phyloP scores from a whole-genome alignment of 176 grass and related monocot genomes.

The Puya raimondii region DNA sequence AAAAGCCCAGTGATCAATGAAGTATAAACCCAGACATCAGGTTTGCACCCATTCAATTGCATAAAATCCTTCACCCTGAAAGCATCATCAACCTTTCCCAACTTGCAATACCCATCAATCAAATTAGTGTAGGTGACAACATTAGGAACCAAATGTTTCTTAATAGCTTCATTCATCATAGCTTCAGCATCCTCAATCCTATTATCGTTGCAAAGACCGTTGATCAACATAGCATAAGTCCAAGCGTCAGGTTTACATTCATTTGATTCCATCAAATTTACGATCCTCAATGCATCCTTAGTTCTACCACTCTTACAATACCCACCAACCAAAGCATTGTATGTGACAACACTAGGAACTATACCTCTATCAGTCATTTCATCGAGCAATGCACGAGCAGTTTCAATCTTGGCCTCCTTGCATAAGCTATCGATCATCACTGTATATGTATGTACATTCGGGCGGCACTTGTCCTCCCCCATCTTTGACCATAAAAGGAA shows the following conservation, averaged over 20 bases:
- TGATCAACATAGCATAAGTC: conserved; percentile 44
- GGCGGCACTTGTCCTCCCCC: conserved; percentile 43
- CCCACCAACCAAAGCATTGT: conserved; percentile 52
- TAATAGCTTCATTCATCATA: conserved; percentile 41
- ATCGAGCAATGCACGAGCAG: conserved; percentile 48
- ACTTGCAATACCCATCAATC: conserved; percentile 53
- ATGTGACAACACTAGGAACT: conserved; percentile 35
- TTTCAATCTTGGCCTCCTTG: conserved; percentile 36
- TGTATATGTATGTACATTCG: conserved; percentile 49
- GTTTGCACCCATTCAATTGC: conserved; percentile 33
- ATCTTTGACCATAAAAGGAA: conserved; percentile 45
- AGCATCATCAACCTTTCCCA: conserved; percentile 38
- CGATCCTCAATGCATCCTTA: conserved; percentile 32
- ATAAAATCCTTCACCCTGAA: conserved; percentile 49
- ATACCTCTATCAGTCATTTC: conserved; percentile 51
- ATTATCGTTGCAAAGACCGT: conserved; percentile 27
- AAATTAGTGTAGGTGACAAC: conserved; percentile 48
- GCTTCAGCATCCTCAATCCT: conserved; percentile 36
- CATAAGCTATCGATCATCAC: conserved; percentile 55
- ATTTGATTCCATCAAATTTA: conserved; percentile 44
- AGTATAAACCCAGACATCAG: conserved; percentile 41
- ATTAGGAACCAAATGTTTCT: conserved; percentile 30
- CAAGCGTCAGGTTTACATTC: conserved; percentile 36
- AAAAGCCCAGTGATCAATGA: conserved; percentile 40
- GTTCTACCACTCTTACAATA: conserved; percentile 38